These are phyloP conservation scores for Lasiodiplodia sp. DNA, from an alignment of 2,329 filamentous ascomycete genomes.

Conservation along the genomic window DNA sequence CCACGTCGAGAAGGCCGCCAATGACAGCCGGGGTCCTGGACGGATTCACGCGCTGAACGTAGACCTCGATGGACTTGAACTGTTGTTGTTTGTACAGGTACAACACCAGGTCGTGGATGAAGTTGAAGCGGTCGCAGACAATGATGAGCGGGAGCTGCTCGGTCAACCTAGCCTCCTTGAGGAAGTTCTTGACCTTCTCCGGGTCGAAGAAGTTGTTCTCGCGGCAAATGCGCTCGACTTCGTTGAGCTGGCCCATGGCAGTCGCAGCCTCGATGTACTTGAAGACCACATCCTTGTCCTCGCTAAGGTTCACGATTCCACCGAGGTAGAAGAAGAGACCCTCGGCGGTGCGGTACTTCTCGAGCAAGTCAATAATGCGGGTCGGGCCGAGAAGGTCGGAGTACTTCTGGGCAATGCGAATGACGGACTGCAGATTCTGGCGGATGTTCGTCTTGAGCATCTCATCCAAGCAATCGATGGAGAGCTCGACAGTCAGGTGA, in stretches of 20 bases:
- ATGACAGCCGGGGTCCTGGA: slow-evolving; percentile 89
- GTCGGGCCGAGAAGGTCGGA: slow-evolving; percentile 91
- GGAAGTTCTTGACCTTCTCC: slow-evolving; percentile 98
- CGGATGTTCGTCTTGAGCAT: slow-evolving; percentile 98
- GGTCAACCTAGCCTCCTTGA: slow-evolving; percentile 91
- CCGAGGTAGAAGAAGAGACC: slow-evolving; percentile 98
- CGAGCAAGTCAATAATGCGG: slow-evolving; percentile 88
- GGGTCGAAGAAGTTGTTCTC: slow-evolving; percentile 88
- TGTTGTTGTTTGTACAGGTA: slow-evolving; percentile 99
- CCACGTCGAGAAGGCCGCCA: slow-evolving; percentile 91
- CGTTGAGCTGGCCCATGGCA: slow-evolving; percentile 89
- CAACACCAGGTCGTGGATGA: slow-evolving; percentile 94
- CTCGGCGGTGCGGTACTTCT: slow-evolving; percentile 97
- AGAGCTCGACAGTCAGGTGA: slow-evolving; percentile 92
- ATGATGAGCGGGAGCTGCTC: slow-evolving; percentile 98
- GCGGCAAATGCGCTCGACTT: slow-evolving; percentile 96
- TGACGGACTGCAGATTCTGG: slow-evolving; percentile 92
- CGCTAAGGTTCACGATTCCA: slow-evolving; percentile 95
- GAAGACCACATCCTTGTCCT: slow-evolving; percentile 95
- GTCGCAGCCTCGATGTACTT: slow-evolving; percentile 99
- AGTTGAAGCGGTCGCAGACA: slow-evolving; percentile 99
- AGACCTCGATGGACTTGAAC: slow-evolving; percentile 98
- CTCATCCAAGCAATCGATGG: slow-evolving; percentile 89
- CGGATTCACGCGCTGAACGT: slow-evolving; percentile 96
- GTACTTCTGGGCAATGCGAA: slow-evolving; percentile 97